Evolutionary conservation across 805 yeast genomes (phyloP).

Genomic region (Ogataea degrootiae): DNA sequence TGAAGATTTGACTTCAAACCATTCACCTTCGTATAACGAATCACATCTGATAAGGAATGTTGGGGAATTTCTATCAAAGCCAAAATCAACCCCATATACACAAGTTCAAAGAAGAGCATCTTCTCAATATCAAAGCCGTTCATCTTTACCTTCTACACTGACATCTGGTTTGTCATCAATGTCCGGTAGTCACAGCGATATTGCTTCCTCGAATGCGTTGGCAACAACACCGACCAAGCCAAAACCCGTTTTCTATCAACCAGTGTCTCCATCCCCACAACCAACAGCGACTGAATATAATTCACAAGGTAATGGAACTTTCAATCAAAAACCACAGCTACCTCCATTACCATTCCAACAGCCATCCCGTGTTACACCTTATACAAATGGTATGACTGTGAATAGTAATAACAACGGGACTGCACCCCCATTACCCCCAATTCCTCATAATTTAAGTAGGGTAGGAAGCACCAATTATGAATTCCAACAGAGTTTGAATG

Average conservation of each 20-base stretch:
- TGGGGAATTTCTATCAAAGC: constrained; percentile 16
- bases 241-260: constrained; percentile 17
- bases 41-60: constrained; percentile 17
- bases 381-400: constrained; percentile 1
- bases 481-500: constrained; percentile 27
- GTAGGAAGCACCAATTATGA: constrained; percentile 5
- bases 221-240: constrained; percentile 13
- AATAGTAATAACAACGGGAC: constrained; percentile 7
- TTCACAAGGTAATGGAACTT: no score
- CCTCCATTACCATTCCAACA: constrained; percentile 9
- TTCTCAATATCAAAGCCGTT: background rate
- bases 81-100: constrained; percentile 13
- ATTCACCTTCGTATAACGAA: constrained; percentile 13
- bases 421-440: background rate
- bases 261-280: constrained; percentile 8
- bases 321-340: constrained; percentile 2
- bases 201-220: background rate
- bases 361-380: background rate
- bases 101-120: constrained; percentile 2
- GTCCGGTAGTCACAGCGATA: background rate
- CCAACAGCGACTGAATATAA: background rate
- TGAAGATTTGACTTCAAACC: constrained; percentile 9
- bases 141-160: background rate
- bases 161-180: background rate
- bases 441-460: background rate